Percentiles rank a stretch among this genome's conserved stretches.
These are phyloP conservation scores for Ilyonectria destructans DNA, from an alignment of 2,329 filamentous ascomycete species.

Conservation along the genomic window DNA sequence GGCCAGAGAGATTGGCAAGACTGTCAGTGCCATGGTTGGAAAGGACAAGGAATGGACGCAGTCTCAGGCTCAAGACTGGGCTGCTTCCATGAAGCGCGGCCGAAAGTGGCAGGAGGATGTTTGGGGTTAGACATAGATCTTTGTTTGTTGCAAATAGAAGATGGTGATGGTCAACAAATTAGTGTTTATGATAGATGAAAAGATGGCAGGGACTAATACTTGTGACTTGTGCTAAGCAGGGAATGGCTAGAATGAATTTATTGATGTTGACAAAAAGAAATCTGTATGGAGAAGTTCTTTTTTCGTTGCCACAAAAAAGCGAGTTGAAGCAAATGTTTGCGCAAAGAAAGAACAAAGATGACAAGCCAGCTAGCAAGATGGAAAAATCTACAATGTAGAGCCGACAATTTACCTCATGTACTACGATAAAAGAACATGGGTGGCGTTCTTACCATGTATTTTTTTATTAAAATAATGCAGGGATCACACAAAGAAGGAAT, in stretches of 20 bases:
- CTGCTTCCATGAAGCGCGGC: slow-evolving; percentile 29
- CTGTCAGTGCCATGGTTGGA: slow-evolving; percentile 26
- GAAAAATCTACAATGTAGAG: too few relatives aligned
- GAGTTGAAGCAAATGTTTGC: too few relatives aligned
- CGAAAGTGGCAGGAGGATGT: slow-evolving; percentile 36
- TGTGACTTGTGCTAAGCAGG: neutral
- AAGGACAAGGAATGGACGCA: slow-evolving; percentile 24
- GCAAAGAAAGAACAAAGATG: too few relatives aligned
- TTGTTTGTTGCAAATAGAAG: neutral
- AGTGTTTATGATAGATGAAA: neutral
- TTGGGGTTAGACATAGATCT: slow-evolving; percentile 15
- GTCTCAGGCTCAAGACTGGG: slow-evolving; percentile 26
- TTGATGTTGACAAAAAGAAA: too few relatives aligned
- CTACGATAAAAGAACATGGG: too few relatives aligned
- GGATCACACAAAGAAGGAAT: neutral
- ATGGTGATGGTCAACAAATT: neutral
- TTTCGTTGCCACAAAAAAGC: too few relatives aligned
- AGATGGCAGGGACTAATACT: too few relatives aligned
- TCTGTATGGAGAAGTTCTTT: too few relatives aligned
- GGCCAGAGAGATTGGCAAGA: slow-evolving; percentile 34
- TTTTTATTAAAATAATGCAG: too few relatives aligned
- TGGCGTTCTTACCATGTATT: too few relatives aligned
- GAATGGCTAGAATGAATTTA: neutral
- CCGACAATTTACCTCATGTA: too few relatives aligned
- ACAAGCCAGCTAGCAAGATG: too few relatives aligned